Evolutionary conservation across 2,329 filamentous ascomycete genomes (phyloP).

Genomic region (Trichoderma sp.): DNA sequence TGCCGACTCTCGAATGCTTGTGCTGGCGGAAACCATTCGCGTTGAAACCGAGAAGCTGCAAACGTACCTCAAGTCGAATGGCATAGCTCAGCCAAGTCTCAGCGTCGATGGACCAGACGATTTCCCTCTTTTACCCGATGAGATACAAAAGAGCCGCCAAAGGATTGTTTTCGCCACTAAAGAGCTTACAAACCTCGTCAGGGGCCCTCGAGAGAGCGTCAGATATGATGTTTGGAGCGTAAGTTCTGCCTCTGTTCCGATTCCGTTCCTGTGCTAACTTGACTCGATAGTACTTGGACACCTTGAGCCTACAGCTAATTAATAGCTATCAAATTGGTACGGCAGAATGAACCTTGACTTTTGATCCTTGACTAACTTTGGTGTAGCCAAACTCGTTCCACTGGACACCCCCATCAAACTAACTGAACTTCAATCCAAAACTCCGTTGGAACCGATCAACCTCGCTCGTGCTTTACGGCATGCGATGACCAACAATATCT

Average conservation of each 20-base stretch:
- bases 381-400: conserved; percentile 49
- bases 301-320: conserved; percentile 49
- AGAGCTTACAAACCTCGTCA: conserved; percentile 46
- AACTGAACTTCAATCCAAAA: conserved; percentile 44
- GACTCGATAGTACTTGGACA: conserved; percentile 44
- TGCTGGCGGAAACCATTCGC: conserved; percentile 47
- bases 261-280: neutral
- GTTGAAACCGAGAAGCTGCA: conserved; percentile 50
- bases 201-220: conserved; percentile 50
- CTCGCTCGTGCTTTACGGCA: conserved; percentile 52
- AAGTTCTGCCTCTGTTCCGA: conserved; percentile 26
- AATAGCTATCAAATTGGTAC: conserved; percentile 50
- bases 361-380: neutral
- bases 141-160: conserved; percentile 44
- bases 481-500: conserved; percentile 56
- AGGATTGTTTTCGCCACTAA: conserved; percentile 48
- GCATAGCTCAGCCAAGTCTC: conserved; percentile 43
- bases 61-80: conserved; percentile 43
- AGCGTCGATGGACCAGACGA: conserved; percentile 43
- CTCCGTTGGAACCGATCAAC: conserved; percentile 47
- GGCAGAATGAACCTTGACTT: neutral
- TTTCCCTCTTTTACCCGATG: conserved; percentile 46
- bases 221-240: conserved; percentile 54
- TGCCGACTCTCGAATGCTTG: conserved; percentile 40
- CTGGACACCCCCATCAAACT: conserved; percentile 45